Conservation (phyloP, 192 early-diverging fungal genomes). For the Coemansia sp. region DNA sequence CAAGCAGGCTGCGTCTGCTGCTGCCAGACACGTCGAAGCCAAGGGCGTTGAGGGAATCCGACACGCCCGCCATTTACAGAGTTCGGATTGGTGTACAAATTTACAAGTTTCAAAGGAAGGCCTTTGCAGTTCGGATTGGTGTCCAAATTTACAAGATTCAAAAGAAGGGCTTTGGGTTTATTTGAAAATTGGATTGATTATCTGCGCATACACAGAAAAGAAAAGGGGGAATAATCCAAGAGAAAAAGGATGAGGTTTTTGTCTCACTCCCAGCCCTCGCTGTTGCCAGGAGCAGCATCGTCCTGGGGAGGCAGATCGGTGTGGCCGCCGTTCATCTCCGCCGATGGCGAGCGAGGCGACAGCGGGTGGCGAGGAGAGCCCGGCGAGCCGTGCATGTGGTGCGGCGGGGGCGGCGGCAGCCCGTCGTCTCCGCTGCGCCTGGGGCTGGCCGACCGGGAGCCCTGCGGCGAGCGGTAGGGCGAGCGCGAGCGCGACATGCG, state of each 20-base stretch:
- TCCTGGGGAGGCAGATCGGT: constrained; percentile 13
- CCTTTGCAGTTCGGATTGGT: too few relatives aligned
- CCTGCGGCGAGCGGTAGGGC: constrained; percentile 7
- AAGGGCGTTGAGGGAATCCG: constrained; percentile 3
- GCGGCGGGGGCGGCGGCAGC: constrained; percentile 27
- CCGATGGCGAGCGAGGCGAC: constrained; percentile 54
- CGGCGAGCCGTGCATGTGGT: constrained; percentile 23
- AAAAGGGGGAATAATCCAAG: constrained; percentile 1
- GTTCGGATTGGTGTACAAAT: not conserved
- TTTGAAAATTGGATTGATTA: too few relatives aligned
- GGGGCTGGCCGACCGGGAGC: constrained; percentile 32
- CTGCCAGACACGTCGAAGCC: constrained; percentile 1
- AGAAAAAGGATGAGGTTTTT: not conserved
- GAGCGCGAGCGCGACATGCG: constrained; percentile 41
- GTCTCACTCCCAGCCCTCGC: constrained; percentile 47
- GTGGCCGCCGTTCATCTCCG: constrained; percentile 31
- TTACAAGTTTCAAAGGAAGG: too few relatives aligned
- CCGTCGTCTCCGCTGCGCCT: constrained; percentile 11
- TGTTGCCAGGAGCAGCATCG: constrained; percentile 10
- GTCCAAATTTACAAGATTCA: too few relatives aligned
- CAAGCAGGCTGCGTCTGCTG: constrained; percentile 7
- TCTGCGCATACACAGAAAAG: too few relatives aligned
- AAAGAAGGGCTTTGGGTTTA: too few relatives aligned
- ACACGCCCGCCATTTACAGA: not conserved
- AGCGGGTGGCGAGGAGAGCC: constrained; percentile 44